Evolutionary conservation across 2,329 filamentous ascomycete genomes (phyloP).

Genomic region (Aspergillus sp.): DNA sequence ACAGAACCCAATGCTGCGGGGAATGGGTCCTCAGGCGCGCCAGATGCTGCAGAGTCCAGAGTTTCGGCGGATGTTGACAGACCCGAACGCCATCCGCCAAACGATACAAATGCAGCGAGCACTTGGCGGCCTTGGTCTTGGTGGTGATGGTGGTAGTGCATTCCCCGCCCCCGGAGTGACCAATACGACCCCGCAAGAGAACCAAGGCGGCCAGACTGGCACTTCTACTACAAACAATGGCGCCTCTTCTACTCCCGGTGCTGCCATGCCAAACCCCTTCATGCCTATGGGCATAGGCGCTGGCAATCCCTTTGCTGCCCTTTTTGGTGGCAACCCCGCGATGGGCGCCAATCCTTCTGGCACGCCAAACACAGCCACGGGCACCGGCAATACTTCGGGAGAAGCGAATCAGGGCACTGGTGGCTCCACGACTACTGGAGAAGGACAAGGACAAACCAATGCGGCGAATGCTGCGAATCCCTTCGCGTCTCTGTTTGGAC

Average conservation of each 20-base stretch:
- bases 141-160: constrained; percentile 46
- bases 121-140: constrained; percentile 49
- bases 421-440: constrained; percentile 26
- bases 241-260: constrained; percentile 42
- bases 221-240: constrained; percentile 36
- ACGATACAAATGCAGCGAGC: constrained; percentile 72
- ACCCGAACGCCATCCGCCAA: constrained; percentile 78
- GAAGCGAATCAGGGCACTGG: constrained; percentile 29
- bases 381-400: constrained; percentile 20
- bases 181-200: constrained; percentile 70
- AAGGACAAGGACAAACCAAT: constrained; percentile 23
- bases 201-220: constrained; percentile 34
- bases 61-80: constrained; percentile 89
- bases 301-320: constrained; percentile 61
- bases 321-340: constrained; percentile 48
- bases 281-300: constrained; percentile 23
- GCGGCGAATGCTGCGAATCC: constrained; percentile 57
- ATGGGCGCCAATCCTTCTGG: constrained; percentile 27
- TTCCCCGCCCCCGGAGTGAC: constrained; percentile 93
- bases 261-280: constrained; percentile 32
- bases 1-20: constrained; percentile 77
- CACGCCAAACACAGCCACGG: constrained; percentile 27
- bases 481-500: constrained; percentile 64
- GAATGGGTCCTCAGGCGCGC: constrained; percentile 69
- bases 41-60: constrained; percentile 85